Base-by-base conservation (phyloP, 805 yeast species). In the Naumovozyma castellii region DNA sequence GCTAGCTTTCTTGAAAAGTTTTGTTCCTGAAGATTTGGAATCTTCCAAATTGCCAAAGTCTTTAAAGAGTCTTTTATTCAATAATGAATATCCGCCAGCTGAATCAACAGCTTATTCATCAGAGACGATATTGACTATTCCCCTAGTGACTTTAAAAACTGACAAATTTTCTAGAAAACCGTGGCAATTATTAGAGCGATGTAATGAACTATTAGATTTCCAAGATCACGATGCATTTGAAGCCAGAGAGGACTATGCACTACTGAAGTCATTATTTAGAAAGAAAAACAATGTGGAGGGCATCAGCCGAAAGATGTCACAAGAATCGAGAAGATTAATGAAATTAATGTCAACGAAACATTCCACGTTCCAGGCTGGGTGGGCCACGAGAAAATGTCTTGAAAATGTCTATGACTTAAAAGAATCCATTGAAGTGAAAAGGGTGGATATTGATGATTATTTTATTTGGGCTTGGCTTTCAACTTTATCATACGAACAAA, bases 401-500 rank as follows among this genome's bases (percentile, higher is more conserved):
- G 37, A 53, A 30, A 47, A 54, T 35, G 42, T 40, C 10, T 35
- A 48, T 6, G 39, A 48, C 6, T 49, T 50, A 44, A 46, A 60
- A 33, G 58, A 49, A 46, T 57, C 42, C 53, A 71, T 46, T 15
- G 44, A 51, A 19, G 68, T 84, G 8, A 64, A 74, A 6, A 72
- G 83, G 43, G 80, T 83, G 1, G 71, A 84, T 4, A 75, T 86
- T 15, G 94, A 84, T 58, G 95, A 86, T 58, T 86, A 82, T 58
- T 86, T 80, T 53, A 84, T 85, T 20, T 86, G 95, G 95, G 75
- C 95, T 0, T 86, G 95, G 95, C 66, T 85, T 53, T 76, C 87
- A 1, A 73, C 86, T 2, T 56, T 85, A 18, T 84, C 84, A 0
- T 70, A 78, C 25, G 95, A 86, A 54, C 82, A 84, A 53, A 75